Percentiles rank a stretch among this genome's conserved stretches.
Conservation (phyloP, 176 grass and related monocot species). For the Bolboschoenus planiculmis region DNA sequence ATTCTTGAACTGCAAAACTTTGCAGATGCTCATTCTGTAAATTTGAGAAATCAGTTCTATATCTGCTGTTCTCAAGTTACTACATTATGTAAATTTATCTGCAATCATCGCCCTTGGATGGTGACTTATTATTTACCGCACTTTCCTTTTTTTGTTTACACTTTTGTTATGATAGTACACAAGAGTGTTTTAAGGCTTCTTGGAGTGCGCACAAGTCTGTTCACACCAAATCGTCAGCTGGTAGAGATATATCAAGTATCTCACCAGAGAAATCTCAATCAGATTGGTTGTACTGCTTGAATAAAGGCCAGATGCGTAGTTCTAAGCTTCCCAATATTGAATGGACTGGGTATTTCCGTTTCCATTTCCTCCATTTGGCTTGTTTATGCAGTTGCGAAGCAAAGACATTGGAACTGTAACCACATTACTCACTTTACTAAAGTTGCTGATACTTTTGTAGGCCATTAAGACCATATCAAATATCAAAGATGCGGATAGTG, state of each 20-base stretch:
- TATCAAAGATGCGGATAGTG: conserved; percentile 66
- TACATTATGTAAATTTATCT: background rate
- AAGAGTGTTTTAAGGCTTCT: conserved; percentile 82
- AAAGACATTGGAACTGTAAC: background rate
- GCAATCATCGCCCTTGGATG: background rate
- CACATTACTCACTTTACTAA: conserved; percentile 6
- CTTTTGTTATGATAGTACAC: conserved; percentile 44
- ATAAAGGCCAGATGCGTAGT: conserved; percentile 54
- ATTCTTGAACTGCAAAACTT: background rate
- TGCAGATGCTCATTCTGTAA: background rate
- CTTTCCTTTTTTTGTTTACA: background rate
- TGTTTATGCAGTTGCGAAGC: conserved; percentile 12
- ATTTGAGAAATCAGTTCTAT: background rate
- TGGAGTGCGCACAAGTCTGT: conserved; percentile 87
- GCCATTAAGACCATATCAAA: conserved; percentile 79
- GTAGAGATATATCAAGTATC: conserved; percentile 17
- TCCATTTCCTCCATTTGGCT: background rate
- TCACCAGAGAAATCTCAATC: conserved; percentile 42
- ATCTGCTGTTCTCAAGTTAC: background rate
- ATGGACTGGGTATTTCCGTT: conserved; percentile 70
- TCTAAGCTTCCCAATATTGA: conserved; percentile 60
- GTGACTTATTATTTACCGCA: background rate
- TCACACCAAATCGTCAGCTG: conserved; percentile 40
- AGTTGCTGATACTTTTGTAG: conserved; percentile 38
- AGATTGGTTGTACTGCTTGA: conserved; percentile 84